phyloP scores from a whole-genome alignment of 129 eudicot species.

The Saussurea involucrata region DNA sequence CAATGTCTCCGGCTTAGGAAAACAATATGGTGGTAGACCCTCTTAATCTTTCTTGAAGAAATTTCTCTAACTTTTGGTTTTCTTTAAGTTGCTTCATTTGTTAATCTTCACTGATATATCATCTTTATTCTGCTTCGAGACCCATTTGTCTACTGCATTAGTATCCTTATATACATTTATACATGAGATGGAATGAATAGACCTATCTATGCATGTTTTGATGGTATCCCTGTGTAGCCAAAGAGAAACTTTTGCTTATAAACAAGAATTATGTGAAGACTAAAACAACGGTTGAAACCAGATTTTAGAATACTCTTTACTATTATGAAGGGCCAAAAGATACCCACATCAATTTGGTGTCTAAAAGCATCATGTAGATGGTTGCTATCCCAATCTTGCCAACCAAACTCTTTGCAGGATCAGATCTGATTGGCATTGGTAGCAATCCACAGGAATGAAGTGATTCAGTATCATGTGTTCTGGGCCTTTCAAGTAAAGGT shows the following conservation, averaged over 20 bases:
- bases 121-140: neutral
- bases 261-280: neutral
- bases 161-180: neutral
- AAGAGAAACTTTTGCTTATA: neutral
- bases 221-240: neutral
- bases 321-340: neutral
- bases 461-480: neutral
- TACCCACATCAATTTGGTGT: neutral
- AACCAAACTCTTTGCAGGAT: neutral
- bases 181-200: neutral
- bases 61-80: constrained; percentile 15
- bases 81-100: neutral
- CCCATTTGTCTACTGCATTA: constrained; percentile 1
- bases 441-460: neutral
- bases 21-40: constrained; percentile 9
- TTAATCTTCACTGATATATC: neutral
- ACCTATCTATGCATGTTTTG: neutral
- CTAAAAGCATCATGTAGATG: neutral
- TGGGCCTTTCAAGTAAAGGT: neutral
- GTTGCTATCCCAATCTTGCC: neutral
- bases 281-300: neutral
- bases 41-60: constrained; percentile 17
- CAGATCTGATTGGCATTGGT: neutral
- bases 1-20: constrained; percentile 7
- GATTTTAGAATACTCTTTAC: neutral